Conservation (phyloP, 192 early-diverging fungal species). For the Coemansia sp. region DNA sequence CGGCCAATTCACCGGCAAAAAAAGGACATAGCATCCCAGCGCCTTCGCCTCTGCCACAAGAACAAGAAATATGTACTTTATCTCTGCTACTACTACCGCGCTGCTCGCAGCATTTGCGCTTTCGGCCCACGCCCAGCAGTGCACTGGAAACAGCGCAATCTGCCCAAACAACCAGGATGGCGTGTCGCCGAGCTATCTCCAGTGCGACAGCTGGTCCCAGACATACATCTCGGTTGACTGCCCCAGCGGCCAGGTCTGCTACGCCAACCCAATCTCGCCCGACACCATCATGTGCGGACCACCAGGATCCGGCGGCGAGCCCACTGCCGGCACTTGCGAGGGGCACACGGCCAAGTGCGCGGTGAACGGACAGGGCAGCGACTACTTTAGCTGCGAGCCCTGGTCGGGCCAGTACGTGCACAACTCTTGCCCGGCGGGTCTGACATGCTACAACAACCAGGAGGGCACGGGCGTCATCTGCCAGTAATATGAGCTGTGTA, state of each 20-base stretch:
- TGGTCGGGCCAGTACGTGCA: conserved; percentile 35
- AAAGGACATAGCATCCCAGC: no score
- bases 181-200: conserved; percentile 34
- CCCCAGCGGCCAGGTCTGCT: conserved; percentile 36
- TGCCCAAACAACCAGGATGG: conserved; percentile 36
- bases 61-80: no score
- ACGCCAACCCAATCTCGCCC: conserved; percentile 30
- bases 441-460: conserved; percentile 32
- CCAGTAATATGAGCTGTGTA: conserved; percentile 1
- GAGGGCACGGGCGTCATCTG: conserved; percentile 19
- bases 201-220: conserved; percentile 37
- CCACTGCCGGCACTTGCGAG: conserved; percentile 21
- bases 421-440: conserved; percentile 12
- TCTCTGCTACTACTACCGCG: no score
- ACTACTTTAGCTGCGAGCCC: conserved; percentile 34
- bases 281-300: conserved; percentile 33
- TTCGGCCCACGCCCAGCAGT: conserved; percentile 9
- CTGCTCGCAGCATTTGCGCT: no score
- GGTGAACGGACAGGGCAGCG: conserved; percentile 11
- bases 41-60: no score
- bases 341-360: conserved; percentile 34
- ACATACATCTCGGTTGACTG: conserved; percentile 24
- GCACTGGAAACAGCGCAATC: conserved; percentile 29
- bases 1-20: no score
- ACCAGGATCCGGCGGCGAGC: conserved; percentile 34